Conservation (phyloP, 2,329 filamentous ascomycete genomes). For the Pseudofabraea citricarpa region DNA sequence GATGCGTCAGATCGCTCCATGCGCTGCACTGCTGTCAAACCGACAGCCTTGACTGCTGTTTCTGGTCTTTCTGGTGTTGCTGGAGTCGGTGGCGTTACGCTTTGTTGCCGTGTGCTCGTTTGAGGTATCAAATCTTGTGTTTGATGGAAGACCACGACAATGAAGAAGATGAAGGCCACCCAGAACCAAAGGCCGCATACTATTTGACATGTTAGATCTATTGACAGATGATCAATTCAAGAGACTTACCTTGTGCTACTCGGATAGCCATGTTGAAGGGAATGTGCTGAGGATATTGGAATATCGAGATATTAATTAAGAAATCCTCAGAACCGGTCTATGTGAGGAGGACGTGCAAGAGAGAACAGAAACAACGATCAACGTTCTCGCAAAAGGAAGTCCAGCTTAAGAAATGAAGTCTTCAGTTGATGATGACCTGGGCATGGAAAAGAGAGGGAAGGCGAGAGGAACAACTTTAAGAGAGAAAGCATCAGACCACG, state of each 20-base stretch:
- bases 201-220: too few species aligned
- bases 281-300: too few species aligned
- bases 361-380: neutral
- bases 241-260: conserved; percentile 18
- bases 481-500: neutral
- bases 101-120: neutral
- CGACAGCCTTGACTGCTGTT: neutral
- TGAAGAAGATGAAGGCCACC: conserved; percentile 20
- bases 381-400: neutral
- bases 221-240: too few species aligned
- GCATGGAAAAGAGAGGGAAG: neutral
- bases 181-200: conserved; percentile 23
- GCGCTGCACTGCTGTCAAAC: conserved; percentile 15
- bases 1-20: conserved; percentile 19
- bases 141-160: conserved; percentile 18
- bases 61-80: neutral
- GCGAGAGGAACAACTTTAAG: neutral
- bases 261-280: conserved; percentile 18
- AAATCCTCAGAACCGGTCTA: too few species aligned
- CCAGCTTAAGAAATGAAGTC: neutral
- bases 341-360: neutral
- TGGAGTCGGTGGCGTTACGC: neutral
- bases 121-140: conserved; percentile 7
- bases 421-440: neutral
- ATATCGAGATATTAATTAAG: too few species aligned